Evolutionary conservation across 75 land plant species (phyloP).

Genomic region (Adiantum capillusveneris): DNA sequence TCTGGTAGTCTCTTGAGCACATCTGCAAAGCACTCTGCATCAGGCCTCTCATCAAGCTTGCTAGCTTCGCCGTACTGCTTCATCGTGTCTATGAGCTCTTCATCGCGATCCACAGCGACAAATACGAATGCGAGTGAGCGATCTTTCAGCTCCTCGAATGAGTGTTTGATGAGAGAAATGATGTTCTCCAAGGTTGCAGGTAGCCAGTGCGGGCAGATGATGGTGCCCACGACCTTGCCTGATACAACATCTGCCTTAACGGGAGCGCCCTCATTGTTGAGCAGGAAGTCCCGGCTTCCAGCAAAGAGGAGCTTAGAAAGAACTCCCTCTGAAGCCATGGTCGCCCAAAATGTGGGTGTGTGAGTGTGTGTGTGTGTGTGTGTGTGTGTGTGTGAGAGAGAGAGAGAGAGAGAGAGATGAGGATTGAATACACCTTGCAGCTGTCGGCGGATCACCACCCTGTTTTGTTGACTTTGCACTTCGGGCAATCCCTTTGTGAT

Average conservation of each 20-base stretch:
- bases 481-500: too few relatives aligned
- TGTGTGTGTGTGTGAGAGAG: too few relatives aligned
- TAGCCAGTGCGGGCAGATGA: conserved; percentile 31
- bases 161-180: not conserved
- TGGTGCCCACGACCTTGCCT: conserved; percentile 9
- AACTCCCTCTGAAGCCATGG: too few relatives aligned
- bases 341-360: too few relatives aligned
- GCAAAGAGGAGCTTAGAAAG: too few relatives aligned
- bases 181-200: conserved; percentile 11
- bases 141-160: conserved; percentile 16
- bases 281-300: too few relatives aligned
- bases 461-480: too few relatives aligned
- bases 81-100: conserved; percentile 11
- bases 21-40: conserved; percentile 17
- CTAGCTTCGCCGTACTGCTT: conserved; percentile 10
- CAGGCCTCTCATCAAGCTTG: conserved; percentile 10
- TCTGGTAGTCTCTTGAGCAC: conserved; percentile 14
- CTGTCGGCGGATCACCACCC: too few relatives aligned
- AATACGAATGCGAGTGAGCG: conserved; percentile 14
- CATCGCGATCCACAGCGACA: conserved; percentile 23
- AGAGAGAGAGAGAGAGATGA: too few relatives aligned
- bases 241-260: conserved; percentile 11
- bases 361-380: too few relatives aligned
- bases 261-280: not conserved
- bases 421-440: too few relatives aligned